Base-by-base conservation (phyloP, 352 stramenopile genomes). In the Phytopythium cucurbitacearum region DNA sequence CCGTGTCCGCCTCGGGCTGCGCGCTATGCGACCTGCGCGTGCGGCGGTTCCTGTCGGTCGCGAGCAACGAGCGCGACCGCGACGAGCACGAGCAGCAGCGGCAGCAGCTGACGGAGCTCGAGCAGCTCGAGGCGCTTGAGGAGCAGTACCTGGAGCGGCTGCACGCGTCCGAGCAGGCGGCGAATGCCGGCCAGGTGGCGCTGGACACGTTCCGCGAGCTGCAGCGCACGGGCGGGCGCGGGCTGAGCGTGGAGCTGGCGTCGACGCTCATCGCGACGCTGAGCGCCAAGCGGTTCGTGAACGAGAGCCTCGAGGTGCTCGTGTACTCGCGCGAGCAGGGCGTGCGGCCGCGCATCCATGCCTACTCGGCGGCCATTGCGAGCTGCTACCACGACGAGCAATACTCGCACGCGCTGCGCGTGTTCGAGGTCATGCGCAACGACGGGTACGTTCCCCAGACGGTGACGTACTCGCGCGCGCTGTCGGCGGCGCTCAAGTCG, bases 371-470 rank as follows among this genome's bases (percentile, higher is more conserved):
- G 51, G 75, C 80, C 40, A 89, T 94, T 56, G 67, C 76, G 54
- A 86, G 73, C 36, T 92, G 84, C 63, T 94, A 94, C 67, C 75
- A 85, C 50, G 70, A 87, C 35, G 46, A 78, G 45, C 59, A 85
- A 56, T 94, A 67, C 60, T 56, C 68, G 11, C 68, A 88, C 38
- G 84, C 84, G n/a, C 61, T 94, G 53, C 74, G 81, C 12, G 76
- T 94, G 53, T 94, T 94, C 48, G 84, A 94, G 52, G 83, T 94
- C 63, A 90, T 92, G 80, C 71, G 84, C 51, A 89, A 87, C 53
- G 84, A 94, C 56, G 81, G 84, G 15, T 94, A 89, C 64, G 64
- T 90, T 40, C 81, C 84, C 5, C 78, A 87, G 59, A 68, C 59
- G 12, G 80, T 94, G 34, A 94, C 84, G 46, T 94, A 94, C 60